A percentile compares a stretch with the other conserved stretches of the same genome.
Conservation (phyloP, 805 yeast genomes). For the Wickerhamiella brachini region DNA sequence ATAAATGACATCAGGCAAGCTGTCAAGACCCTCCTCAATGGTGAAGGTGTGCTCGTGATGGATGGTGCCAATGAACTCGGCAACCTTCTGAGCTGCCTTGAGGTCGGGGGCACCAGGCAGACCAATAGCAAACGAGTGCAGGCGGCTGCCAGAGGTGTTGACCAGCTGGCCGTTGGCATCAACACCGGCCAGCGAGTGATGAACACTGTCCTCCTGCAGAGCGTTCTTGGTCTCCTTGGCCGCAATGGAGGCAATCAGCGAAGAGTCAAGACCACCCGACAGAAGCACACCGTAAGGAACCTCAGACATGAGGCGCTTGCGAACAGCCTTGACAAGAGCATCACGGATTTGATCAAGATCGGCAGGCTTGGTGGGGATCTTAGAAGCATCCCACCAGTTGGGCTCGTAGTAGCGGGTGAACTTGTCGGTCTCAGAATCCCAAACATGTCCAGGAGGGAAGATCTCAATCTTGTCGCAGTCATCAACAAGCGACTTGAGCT, state of each 20-base stretch:
- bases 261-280: slow-evolving; percentile 96
- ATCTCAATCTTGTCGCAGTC: slow-evolving; percentile 88
- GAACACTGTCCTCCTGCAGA: slow-evolving; percentile 46
- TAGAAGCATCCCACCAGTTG: slow-evolving; percentile 79
- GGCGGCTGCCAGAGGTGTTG: slow-evolving; percentile 44
- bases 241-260: slow-evolving; percentile 92
- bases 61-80: slow-evolving; percentile 86
- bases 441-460: slow-evolving; percentile 98
- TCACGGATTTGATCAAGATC: slow-evolving; percentile 63
- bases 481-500: slow-evolving; percentile 81
- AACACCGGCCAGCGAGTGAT: slow-evolving; percentile 73
- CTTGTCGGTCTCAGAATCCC: slow-evolving; percentile 81
- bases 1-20: slow-evolving; percentile 83
- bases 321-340: slow-evolving; percentile 81
- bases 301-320: slow-evolving; percentile 99
- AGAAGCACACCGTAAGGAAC: slow-evolving; percentile 96
- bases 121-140: slow-evolving; percentile 96
- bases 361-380: slow-evolving; percentile 62
- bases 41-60: slow-evolving; percentile 99
- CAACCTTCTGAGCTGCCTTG: slow-evolving; percentile 91
- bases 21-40: slow-evolving; percentile 90
- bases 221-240: slow-evolving; percentile 89
- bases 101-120: slow-evolving; percentile 97
- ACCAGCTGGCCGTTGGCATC: slow-evolving; percentile 76
- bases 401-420: slow-evolving; percentile 83